Conservation (phyloP, 1,139 yeast species). For the Pichia sp. region DNA sequence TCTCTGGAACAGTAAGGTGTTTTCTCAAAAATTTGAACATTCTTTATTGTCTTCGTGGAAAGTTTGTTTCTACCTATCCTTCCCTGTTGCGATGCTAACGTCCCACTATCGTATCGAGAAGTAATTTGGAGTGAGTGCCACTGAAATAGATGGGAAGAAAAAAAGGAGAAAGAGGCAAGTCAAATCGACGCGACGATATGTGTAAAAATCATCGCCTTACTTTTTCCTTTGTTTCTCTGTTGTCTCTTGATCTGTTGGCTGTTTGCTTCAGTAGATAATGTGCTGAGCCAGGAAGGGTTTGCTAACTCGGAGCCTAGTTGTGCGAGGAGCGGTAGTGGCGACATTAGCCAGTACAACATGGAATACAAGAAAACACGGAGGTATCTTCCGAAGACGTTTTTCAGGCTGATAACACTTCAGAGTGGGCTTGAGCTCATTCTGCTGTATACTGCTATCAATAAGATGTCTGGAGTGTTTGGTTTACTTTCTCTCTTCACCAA, state of each 20-base stretch:
- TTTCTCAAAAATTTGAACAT: slow-evolving; percentile 61
- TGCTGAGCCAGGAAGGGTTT: no score
- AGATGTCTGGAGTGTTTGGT: slow-evolving; percentile 87
- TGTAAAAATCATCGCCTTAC: not conserved
- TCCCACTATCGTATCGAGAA: no score
- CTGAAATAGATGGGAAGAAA: not conserved
- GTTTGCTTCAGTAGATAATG: no score
- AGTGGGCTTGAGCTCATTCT: slow-evolving; percentile 82
- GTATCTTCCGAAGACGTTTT: slow-evolving; percentile 11
- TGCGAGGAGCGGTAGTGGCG: not conserved
- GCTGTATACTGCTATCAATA: slow-evolving; percentile 77
- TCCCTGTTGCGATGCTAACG: no score
- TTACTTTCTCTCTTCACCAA: slow-evolving; percentile 82
- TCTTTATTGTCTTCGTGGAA: not conserved
- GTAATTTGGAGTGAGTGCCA: no score
- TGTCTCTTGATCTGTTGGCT: not conserved
- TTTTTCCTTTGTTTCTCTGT: not conserved
- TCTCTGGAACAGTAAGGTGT: slow-evolving; percentile 42
- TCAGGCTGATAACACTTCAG: slow-evolving; percentile 64
- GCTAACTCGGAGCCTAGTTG: not conserved
- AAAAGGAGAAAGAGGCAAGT: not conserved
- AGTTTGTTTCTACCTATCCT: no score
- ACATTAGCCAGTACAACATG: not conserved
- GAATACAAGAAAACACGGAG: slow-evolving; percentile 2
- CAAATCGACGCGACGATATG: slow-evolving; percentile 4